These are phyloP conservation scores for Cunninghamia lanceolata DNA, from an alignment of 75 land plant species.

Conservation along the genomic window DNA sequence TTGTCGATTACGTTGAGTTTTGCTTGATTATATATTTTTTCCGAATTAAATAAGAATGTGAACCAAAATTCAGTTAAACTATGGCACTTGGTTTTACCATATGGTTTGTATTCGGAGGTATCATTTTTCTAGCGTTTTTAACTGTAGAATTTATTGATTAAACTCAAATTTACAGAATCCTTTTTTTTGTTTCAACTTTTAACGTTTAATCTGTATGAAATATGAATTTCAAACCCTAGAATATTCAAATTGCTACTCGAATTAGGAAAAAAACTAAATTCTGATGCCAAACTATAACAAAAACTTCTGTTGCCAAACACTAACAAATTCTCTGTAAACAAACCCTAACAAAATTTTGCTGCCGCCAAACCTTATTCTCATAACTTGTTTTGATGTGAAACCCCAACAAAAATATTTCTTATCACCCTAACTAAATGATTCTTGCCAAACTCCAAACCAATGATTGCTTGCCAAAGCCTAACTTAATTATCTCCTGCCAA, in stretches of 20 bases:
- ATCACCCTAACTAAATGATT: too few species aligned
- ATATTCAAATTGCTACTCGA: background rate
- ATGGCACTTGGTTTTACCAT: background rate
- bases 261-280: background rate
- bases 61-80: background rate
- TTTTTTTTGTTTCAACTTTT: background rate
- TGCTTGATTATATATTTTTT: background rate
- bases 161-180: background rate
- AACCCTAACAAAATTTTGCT: background rate
- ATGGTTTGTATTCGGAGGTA: background rate
- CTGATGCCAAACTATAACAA: background rate
- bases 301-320: background rate
- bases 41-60: background rate
- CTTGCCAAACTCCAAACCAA: too few species aligned
- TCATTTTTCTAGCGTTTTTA: background rate
- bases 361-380: too few species aligned
- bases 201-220: background rate
- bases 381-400: too few species aligned
- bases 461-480: too few species aligned
- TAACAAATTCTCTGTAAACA: background rate
- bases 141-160: background rate
- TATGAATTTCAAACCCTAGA: background rate
- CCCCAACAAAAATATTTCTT: too few species aligned
- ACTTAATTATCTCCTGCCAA: background rate
- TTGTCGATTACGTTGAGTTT: background rate